Evolutionary conservation across 148 eudicot species (phyloP).

Genomic region (Rhododendron mucronatum): DNA sequence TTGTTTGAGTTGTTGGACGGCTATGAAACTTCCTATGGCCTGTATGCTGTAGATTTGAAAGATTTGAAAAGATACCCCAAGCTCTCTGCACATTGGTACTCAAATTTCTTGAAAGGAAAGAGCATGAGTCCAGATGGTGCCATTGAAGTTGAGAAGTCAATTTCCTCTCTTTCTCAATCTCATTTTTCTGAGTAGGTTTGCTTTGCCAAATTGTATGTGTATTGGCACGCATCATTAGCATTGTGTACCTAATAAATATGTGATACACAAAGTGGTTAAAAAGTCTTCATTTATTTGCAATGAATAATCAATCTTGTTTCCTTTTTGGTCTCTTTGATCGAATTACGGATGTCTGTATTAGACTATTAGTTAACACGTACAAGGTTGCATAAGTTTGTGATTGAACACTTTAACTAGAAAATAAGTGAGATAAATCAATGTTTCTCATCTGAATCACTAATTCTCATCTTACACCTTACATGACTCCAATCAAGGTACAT

Average conservation of each 20-base stretch:
- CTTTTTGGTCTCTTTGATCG: background rate
- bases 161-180: slow-evolving; percentile 8
- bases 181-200: slow-evolving; percentile 3
- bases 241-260: background rate
- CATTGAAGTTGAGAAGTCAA: slow-evolving; percentile 6
- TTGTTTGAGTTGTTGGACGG: slow-evolving; percentile 46
- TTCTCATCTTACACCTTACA: background rate
- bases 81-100: slow-evolving; percentile 62
- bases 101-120: slow-evolving; percentile 45
- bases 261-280: too few relatives aligned
- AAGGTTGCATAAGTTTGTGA: too few relatives aligned
- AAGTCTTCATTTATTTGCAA: background rate
- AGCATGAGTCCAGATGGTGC: background rate
- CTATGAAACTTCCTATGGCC: slow-evolving; percentile 30
- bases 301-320: background rate
- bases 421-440: too few relatives aligned
- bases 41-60: slow-evolving; percentile 22
- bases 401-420: too few relatives aligned
- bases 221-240: too few relatives aligned
- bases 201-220: background rate
- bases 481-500: too few relatives aligned
- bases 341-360: too few relatives aligned
- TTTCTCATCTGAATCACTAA: background rate
- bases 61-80: slow-evolving; percentile 48
- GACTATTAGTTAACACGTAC: too few relatives aligned